Percentiles rank a stretch among this genome's conserved stretches.
Conservation (phyloP, 2,329 filamentous ascomycete genomes). For the Nemania serpens region DNA sequence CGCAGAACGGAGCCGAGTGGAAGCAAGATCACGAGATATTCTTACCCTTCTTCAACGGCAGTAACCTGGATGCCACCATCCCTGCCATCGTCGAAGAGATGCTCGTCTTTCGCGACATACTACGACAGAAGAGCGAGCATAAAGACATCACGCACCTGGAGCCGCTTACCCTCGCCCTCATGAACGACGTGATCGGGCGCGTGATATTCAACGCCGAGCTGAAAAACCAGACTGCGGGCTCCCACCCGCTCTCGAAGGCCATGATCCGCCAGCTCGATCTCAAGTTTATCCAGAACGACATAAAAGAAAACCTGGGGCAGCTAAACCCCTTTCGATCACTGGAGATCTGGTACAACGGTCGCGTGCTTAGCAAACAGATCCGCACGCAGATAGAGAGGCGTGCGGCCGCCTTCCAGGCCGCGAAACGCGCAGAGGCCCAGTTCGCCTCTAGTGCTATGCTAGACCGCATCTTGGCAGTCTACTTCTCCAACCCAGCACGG, state of each 20-base stretch:
- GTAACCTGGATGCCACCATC: slow-evolving; percentile 40
- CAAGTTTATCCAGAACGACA: slow-evolving; percentile 37
- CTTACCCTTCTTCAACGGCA: slow-evolving; percentile 41
- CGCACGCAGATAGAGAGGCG: slow-evolving; percentile 36
- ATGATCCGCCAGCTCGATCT: slow-evolving; percentile 38
- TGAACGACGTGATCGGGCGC: slow-evolving; percentile 43
- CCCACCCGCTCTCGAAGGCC: slow-evolving; percentile 39
- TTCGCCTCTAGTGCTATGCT: slow-evolving; percentile 39
- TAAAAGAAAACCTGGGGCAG: slow-evolving; percentile 35
- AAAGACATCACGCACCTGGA: slow-evolving; percentile 34
- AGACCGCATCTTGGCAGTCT: slow-evolving; percentile 41
- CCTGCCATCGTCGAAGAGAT: slow-evolving; percentile 39
- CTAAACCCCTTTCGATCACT: slow-evolving; percentile 39
- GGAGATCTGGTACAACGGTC: slow-evolving; percentile 42
- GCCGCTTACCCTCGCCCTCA: slow-evolving; percentile 37
- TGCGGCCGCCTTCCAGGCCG: slow-evolving; percentile 31
- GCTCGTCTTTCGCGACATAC: slow-evolving; percentile 35
- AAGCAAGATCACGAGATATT: slow-evolving; percentile 39
- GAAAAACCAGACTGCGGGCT: slow-evolving; percentile 38
- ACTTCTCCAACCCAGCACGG: slow-evolving; percentile 36
- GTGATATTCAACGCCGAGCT: slow-evolving; percentile 41
- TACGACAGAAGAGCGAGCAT: slow-evolving; percentile 30
- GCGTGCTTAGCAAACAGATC: slow-evolving; percentile 39
- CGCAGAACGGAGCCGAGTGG: slow-evolving; percentile 41
- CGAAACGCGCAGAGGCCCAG: slow-evolving; percentile 31